Base-by-base conservation (phyloP, 768 basidiomycete genomes). In the Aureoboletus auriporus region DNA sequence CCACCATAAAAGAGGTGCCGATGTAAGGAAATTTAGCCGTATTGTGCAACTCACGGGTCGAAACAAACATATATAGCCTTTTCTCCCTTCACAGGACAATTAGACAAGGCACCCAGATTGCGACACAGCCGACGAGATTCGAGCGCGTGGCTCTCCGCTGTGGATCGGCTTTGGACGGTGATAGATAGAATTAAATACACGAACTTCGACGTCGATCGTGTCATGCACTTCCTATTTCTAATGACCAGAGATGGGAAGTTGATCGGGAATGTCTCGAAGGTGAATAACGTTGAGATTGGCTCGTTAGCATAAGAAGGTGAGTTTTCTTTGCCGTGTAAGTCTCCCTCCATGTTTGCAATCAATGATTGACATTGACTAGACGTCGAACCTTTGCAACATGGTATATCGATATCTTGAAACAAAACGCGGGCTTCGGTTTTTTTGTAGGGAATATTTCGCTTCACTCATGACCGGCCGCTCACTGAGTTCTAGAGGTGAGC, bases 181-280 rank as follows among this genome's bases (percentile, higher is more conserved):
- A 58, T 56, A 38, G 47, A 45, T 47, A 39, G 51, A 38, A 50
- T 53, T 37, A 48, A 44, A 44, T 41, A 37, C 31, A 30, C 42
- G 37, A 17, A 49, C 56, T 58, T 61, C 56, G 61, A 52, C 38
- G 55, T 59, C 62, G 62, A 62, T 63, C 62, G 38, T 16, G 8
- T 27, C 53, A 63, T 55, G 35, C 20, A 30, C 49, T 51, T 58
- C 51, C 39, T 13, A 27, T 54, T 61, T 50, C 51, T 58, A 29
- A 41, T 16, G 38, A 20, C 16, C 49, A 58, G 49, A 53, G 53
- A 40, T 49, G 41, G 56, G 45, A 53, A 56, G 27, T 35, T 34
- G 53, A 59, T 49, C 51, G 43, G 44, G 23, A 44, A 39, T 30
- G 40, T 53, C 47, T 33, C 35, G 36, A 23, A 36, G 37, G 39